Evolutionary conservation across 441 rosid species (phyloP).

Genomic region (Syzygium malaccense): DNA sequence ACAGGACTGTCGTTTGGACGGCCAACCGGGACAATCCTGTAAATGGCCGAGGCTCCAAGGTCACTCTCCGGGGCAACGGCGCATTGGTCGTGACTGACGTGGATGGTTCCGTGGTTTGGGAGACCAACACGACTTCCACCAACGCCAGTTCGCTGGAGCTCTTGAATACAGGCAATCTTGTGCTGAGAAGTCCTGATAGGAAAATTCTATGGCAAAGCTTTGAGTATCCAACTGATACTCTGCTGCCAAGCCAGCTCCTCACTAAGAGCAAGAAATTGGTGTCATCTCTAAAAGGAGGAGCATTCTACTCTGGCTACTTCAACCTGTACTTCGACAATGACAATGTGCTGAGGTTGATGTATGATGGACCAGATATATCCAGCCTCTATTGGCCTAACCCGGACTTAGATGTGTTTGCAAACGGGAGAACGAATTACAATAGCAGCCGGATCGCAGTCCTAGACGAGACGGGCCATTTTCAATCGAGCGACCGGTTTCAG

Average conservation of each 20-base stretch:
- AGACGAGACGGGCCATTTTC: conserved; percentile 25
- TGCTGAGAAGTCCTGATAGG: conserved; percentile 1
- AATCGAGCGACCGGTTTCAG: conserved; percentile 25
- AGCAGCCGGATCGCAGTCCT: conserved; percentile 27
- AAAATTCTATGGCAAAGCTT: conserved; percentile 40
- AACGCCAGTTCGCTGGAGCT: conserved; percentile 14
- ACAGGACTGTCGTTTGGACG: conserved; percentile 40
- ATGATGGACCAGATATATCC: conserved; percentile 35
- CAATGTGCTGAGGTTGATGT: conserved; percentile 29
- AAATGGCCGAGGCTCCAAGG: conserved; percentile 31
- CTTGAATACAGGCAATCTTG: conserved; percentile 36
- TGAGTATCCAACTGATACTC: conserved; percentile 40
- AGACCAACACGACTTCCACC: conserved; percentile 17
- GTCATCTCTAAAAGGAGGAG: conserved; percentile 20
- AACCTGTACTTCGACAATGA: conserved; percentile 27
- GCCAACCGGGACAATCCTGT: conserved; percentile 43
- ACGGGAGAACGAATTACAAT: conserved; percentile 24
- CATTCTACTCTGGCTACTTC: conserved; percentile 21
- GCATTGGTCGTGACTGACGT: conserved; percentile 27
- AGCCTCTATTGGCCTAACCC: conserved; percentile 43
- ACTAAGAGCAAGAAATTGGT: conserved; percentile 23
- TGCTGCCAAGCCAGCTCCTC: conserved; percentile 30
- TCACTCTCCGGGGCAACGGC: conserved; percentile 22
- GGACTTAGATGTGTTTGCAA: neutral
- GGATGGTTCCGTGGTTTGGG: conserved; percentile 26